Base-by-base conservation (phyloP, 2,329 filamentous ascomycete species). In the Colletotrichum chlorophyti region DNA sequence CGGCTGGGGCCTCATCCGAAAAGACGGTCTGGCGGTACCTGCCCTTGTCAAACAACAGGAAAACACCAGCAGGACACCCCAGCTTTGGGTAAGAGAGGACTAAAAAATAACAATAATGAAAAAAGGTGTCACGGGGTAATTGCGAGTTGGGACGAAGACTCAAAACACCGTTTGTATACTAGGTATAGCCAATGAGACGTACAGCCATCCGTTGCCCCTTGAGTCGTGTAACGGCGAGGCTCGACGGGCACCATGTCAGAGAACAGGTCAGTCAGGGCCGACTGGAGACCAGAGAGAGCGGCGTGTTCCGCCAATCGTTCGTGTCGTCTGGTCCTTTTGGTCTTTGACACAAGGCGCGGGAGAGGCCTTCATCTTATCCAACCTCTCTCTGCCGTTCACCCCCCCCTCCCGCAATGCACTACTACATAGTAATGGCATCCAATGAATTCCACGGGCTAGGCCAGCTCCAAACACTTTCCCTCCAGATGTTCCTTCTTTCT, bases 111-210 rank as follows among this genome's bases (percentile, higher is more conserved):
- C n/a, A n/a, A n/a, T n/a, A n/a, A n/a, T n/a, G n/a, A n/a, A n/a
- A n/a, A n/a, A n/a, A n/a, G n/a, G n/a, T n/a, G n/a, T n/a, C n/a
- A n/a, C n/a, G 35, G 41, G 29, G 29, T 23, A 31, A 19, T 17
- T 15, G 14, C 42, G 27, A 55, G 51, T 59, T 59, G 55, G 50
- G 55, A 59, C 43, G 55, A 54, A 59, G 32, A 19, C 19, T 34
- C 41, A 48, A 48, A 24, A 40, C n/a, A 19, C 53, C 26, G n/a
- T n/a, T n/a, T n/a, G n/a, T n/a, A n/a, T n/a, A n/a, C n/a, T n/a
- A n/a, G n/a, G n/a, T n/a, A n/a, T n/a, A n/a, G n/a, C n/a, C 38
- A 51, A 41, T 58, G 54, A 58, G 54, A 58, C 54, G 42, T 50
- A 59, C 50, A 24, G 50, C 46, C 43, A 59, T 42, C 19, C 24